A percentile compares a stretch with the other conserved stretches of the same genome.
These are phyloP conservation scores for Fragaria nilgerrensis DNA, from an alignment of 306 rosid genomes.

Conservation along the genomic window DNA sequence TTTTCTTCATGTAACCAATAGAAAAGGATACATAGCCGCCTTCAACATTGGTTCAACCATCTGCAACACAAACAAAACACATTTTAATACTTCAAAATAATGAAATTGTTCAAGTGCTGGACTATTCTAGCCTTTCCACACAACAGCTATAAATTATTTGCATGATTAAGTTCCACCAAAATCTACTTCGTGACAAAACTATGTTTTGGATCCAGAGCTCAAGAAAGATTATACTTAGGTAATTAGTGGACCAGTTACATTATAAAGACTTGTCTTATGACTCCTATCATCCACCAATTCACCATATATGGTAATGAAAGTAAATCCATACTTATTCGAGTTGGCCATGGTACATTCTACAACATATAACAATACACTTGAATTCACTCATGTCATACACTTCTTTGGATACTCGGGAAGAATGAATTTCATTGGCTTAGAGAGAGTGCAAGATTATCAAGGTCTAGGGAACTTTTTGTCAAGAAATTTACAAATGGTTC, in stretches of 20 bases:
- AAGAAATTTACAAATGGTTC: neutral
- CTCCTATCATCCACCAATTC: neutral
- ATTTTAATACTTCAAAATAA: neutral
- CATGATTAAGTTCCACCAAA: neutral
- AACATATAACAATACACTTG: neutral
- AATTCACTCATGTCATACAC: neutral
- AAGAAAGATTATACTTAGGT: neutral
- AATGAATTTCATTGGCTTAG: neutral
- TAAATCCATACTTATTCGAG: neutral
- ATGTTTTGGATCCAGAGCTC: neutral
- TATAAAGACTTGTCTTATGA: neutral
- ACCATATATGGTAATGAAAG: neutral
- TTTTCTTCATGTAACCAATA: slow-evolving; percentile 3
- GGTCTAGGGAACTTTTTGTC: neutral
- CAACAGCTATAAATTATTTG: neutral
- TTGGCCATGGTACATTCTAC: neutral
- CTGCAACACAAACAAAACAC: slow-evolving; percentile 48
- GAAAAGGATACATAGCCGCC: slow-evolving; percentile 84
- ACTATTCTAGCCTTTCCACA: neutral
- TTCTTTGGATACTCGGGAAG: neutral
- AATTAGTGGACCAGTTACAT: neutral
- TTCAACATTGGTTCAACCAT: slow-evolving; percentile 87
- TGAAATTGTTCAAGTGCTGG: neutral
- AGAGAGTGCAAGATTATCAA: neutral
- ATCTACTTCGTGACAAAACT: neutral